These are phyloP conservation scores for Tuber calosporum DNA, from an alignment of 495 filamentous ascomycete species.

Conservation along the genomic window DNA sequence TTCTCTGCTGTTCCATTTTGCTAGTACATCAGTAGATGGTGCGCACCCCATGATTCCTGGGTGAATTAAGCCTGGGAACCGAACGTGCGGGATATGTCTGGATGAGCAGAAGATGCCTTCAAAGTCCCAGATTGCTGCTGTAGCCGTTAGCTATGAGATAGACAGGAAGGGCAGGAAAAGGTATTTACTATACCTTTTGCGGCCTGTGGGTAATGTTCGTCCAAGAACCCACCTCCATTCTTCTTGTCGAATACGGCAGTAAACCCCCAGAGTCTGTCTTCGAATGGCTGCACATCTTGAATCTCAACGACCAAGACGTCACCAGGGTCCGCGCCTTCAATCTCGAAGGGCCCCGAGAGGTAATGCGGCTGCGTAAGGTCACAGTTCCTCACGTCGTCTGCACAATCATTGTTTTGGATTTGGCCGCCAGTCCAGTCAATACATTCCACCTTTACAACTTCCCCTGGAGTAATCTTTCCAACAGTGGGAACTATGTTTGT, in stretches of 20 bases:
- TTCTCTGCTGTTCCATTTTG: conserved; percentile 67
- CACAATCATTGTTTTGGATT: conserved; percentile 80
- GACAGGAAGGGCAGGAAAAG: neutral
- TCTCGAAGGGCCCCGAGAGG: conserved; percentile 82
- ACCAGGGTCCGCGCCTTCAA: conserved; percentile 77
- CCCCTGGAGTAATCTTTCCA: conserved; percentile 70
- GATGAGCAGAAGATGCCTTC: conserved; percentile 90
- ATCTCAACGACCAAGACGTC: conserved; percentile 87
- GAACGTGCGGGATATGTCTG: conserved; percentile 81
- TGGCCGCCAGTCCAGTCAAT: conserved; percentile 86
- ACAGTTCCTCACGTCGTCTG: conserved; percentile 78
- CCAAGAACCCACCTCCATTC: conserved; percentile 88
- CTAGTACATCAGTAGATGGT: conserved; percentile 61
- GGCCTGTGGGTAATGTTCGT: conserved; percentile 68
- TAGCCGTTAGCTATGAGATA: conserved; percentile 55
- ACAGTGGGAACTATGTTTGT: conserved; percentile 59
- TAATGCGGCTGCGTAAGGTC: conserved; percentile 83
- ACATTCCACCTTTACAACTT: conserved; percentile 93
- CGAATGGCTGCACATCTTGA: conserved; percentile 87
- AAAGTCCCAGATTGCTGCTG: conserved; percentile 88
- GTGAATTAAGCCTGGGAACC: conserved; percentile 88
- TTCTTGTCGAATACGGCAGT: conserved; percentile 73
- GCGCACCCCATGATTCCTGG: conserved; percentile 91
- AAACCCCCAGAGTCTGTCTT: conserved; percentile 87
- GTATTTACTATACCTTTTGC: conserved; percentile 30